These are phyloP conservation scores for Pythium coloratum DNA, from an alignment of 352 stramenopile species.

Conservation along the genomic window DNA sequence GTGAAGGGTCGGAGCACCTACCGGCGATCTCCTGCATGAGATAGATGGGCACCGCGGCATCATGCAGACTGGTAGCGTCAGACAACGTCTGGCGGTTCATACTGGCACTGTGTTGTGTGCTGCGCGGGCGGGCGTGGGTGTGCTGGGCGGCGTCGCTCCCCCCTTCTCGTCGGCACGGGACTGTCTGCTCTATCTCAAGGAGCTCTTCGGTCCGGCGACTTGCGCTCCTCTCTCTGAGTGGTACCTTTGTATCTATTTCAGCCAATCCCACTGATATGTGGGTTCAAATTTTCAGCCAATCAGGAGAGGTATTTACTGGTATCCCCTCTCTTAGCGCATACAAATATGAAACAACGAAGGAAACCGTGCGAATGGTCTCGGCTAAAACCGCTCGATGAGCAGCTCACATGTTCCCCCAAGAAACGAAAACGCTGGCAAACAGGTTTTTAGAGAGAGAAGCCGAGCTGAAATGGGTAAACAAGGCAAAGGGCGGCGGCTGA, in stretches of 20 bases:
- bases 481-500: slow-evolving; percentile 45
- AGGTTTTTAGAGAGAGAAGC: slow-evolving; percentile 29
- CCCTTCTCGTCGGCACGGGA: slow-evolving; percentile 16
- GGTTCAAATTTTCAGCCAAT: neutral
- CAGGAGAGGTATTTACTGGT: neutral
- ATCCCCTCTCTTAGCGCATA: slow-evolving; percentile 2
- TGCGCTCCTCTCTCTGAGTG: slow-evolving; percentile 18
- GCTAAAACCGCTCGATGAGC: slow-evolving; percentile 17
- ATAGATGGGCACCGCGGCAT: slow-evolving; percentile 78
- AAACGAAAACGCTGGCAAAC: slow-evolving; percentile 16
- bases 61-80: slow-evolving; percentile 83
- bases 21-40: slow-evolving; percentile 85
- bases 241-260: slow-evolving; percentile 8
- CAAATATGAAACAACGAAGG: neutral
- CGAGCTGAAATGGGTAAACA: slow-evolving; percentile 35
- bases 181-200: slow-evolving; percentile 24
- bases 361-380: neutral
- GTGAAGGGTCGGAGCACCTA: slow-evolving; percentile 29
- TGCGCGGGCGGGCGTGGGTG: neutral
- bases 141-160: neutral
- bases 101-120: slow-evolving; percentile 3
- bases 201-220: slow-evolving; percentile 26
- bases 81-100: slow-evolving; percentile 84
- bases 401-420: slow-evolving; percentile 15
- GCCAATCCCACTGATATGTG: slow-evolving; percentile 11